These are phyloP conservation scores for Sclerotinia trifoliorum DNA, from an alignment of 2,329 filamentous ascomycete species.

Conservation along the genomic window DNA sequence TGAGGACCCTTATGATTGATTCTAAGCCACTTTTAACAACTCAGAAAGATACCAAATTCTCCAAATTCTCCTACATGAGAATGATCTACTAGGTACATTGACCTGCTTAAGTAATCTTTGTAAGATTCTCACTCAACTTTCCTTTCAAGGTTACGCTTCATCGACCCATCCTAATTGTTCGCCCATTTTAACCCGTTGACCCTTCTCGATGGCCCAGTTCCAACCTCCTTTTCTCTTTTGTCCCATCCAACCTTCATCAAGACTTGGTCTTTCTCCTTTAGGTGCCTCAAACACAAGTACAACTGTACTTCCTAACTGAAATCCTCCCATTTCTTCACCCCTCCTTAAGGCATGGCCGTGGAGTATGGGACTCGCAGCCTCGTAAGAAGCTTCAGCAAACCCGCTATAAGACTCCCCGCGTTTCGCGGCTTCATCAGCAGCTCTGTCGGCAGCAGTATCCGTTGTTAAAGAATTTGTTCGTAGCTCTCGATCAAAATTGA, in stretches of 20 bases:
- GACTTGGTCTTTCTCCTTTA: constrained; percentile 54
- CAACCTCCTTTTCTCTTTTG: constrained; percentile 65
- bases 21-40: not conserved
- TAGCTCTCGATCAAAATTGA: constrained; percentile 95
- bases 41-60: not conserved
- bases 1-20: constrained; percentile 8
- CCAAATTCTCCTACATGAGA: not conserved
- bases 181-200: constrained; percentile 85
- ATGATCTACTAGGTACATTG: constrained; percentile 1
- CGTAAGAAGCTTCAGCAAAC: constrained; percentile 89
- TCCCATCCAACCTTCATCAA: constrained; percentile 59
- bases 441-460: constrained; percentile 85
- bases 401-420: constrained; percentile 83
- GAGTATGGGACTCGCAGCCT: constrained; percentile 71
- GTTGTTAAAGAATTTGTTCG: constrained; percentile 90
- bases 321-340: constrained; percentile 97
- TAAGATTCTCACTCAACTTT: not conserved
- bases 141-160: constrained; percentile 41
- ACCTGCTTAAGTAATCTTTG: not conserved
- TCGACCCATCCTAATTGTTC: constrained; percentile 77
- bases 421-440: constrained; percentile 73
- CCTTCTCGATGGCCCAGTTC: constrained; percentile 83
- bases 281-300: constrained; percentile 97
- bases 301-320: constrained; percentile 91
- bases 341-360: constrained; percentile 78